These are phyloP conservation scores for Pseudoturritis turrita DNA, from an alignment of 345 rosid species.

Conservation along the genomic window DNA sequence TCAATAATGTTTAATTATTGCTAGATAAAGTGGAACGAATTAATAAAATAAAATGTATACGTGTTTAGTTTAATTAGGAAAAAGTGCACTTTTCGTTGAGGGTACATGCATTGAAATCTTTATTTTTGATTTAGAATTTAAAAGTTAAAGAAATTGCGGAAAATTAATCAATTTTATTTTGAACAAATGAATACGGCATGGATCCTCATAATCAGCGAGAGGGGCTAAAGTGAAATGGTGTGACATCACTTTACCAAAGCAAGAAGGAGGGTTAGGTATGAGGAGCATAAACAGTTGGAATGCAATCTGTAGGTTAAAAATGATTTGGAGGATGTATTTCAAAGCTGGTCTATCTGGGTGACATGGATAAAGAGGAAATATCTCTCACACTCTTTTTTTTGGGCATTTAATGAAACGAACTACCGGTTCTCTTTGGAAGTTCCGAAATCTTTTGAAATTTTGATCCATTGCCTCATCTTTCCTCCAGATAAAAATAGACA, in stretches of 20 bases:
- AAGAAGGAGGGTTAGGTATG: background rate
- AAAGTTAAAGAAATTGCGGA: background rate
- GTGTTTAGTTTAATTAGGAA: slow-evolving; percentile 33
- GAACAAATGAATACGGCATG: background rate
- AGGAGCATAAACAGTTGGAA: background rate
- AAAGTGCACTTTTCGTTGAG: slow-evolving; percentile 47
- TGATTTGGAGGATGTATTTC: background rate
- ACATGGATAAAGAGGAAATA: background rate
- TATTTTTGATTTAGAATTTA: slow-evolving; percentile 28
- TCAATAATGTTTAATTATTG: slow-evolving; percentile 3
- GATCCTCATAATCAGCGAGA: too few species aligned
- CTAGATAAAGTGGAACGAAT: slow-evolving; percentile 28
- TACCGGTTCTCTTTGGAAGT: background rate
- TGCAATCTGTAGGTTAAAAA: background rate
- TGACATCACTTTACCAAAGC: background rate
- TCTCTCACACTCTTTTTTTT: background rate
- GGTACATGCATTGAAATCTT: slow-evolving; percentile 51
- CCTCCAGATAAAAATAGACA: too few species aligned
- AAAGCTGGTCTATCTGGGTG: background rate
- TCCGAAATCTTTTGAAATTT: background rate
- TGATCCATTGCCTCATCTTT: background rate
- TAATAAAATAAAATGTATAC: slow-evolving; percentile 40
- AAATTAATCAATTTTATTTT: background rate
- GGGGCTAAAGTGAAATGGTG: background rate
- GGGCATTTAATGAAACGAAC: background rate